Evolutionary conservation across 805 yeast species (phyloP).

Genomic region (Candida sanyiensis): DNA sequence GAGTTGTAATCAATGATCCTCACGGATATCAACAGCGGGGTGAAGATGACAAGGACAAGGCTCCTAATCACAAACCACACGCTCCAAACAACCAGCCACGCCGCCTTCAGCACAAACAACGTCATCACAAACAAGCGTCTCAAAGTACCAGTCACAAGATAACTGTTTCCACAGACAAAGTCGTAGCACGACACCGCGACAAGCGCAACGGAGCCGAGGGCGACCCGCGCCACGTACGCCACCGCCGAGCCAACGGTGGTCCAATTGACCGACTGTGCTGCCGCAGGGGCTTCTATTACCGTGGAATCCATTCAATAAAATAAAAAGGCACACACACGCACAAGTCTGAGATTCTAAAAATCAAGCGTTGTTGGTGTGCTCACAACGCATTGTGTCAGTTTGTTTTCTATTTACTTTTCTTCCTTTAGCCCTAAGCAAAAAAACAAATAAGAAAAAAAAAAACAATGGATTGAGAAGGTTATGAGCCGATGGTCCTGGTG

Average conservation of each 20-base stretch:
- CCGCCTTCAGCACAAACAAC: neutral
- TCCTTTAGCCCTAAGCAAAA: conserved; percentile 1
- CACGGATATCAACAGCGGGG: conserved; percentile 17
- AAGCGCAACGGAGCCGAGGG: conserved; percentile 4
- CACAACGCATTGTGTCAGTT: no score
- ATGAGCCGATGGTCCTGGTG: neutral
- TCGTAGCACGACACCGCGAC: conserved; percentile 5
- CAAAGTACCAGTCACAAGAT: neutral
- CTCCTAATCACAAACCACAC: neutral
- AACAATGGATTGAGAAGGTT: neutral
- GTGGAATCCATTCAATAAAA: neutral
- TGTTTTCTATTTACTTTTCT: neutral
- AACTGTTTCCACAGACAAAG: neutral
- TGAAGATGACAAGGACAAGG: conserved; percentile 13
- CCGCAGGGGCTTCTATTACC: neutral
- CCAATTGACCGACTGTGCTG: conserved; percentile 1
- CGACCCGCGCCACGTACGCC: neutral
- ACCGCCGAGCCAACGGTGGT: neutral
- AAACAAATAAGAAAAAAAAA: no score
- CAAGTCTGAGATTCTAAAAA: no score
- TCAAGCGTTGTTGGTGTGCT: no score
- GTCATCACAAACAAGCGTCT: neutral
- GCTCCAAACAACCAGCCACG: neutral
- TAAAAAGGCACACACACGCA: no score
- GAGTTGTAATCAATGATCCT: conserved; percentile 20